Evolutionary conservation across 306 rosid species (phyloP).

Genomic region (Vigna hirtella): DNA sequence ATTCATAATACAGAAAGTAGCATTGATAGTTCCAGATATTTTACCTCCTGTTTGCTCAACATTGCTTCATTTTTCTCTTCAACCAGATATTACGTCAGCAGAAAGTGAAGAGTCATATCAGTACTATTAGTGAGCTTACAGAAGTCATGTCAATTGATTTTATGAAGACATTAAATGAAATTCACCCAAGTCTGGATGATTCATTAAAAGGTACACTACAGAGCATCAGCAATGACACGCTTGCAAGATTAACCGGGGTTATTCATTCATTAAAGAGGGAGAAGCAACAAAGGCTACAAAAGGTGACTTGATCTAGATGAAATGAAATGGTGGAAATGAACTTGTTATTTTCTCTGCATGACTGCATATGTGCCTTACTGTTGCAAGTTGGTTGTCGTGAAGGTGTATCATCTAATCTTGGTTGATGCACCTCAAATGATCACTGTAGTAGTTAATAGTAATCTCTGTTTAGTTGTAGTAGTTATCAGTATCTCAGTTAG

Average conservation of each 20-base stretch:
- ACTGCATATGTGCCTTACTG: slow-evolving; percentile 14
- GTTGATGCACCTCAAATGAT: slow-evolving; percentile 22
- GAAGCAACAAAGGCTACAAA: slow-evolving; percentile 72
- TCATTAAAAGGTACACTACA: slow-evolving; percentile 50
- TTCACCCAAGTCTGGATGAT: slow-evolving; percentile 80
- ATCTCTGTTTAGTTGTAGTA: slow-evolving; percentile 10
- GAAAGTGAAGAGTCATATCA: slow-evolving; percentile 66
- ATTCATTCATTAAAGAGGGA: slow-evolving; percentile 72
- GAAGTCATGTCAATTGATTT: slow-evolving; percentile 76
- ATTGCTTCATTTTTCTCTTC: slow-evolving; percentile 28
- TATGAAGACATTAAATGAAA: slow-evolving; percentile 58
- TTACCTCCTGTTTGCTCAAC: slow-evolving; percentile 8
- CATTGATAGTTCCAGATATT: slow-evolving; percentile 8
- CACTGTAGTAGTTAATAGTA: slow-evolving; percentile 19
- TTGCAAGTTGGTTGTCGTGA: background rate
- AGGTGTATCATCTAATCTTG: background rate
- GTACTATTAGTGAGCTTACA: slow-evolving; percentile 65
- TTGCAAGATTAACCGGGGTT: slow-evolving; percentile 74
- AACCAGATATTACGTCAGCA: slow-evolving; percentile 76
- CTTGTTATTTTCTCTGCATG: slow-evolving; percentile 14
- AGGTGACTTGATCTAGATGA: slow-evolving; percentile 61
- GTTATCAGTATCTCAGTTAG: slow-evolving; percentile 16
- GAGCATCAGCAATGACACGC: slow-evolving; percentile 87
- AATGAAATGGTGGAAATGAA: slow-evolving; percentile 7
- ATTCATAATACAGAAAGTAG: slow-evolving; percentile 33